phyloP scores from a whole-genome alignment of 176 grass and related monocot species.

The Thalia dealbata region DNA sequence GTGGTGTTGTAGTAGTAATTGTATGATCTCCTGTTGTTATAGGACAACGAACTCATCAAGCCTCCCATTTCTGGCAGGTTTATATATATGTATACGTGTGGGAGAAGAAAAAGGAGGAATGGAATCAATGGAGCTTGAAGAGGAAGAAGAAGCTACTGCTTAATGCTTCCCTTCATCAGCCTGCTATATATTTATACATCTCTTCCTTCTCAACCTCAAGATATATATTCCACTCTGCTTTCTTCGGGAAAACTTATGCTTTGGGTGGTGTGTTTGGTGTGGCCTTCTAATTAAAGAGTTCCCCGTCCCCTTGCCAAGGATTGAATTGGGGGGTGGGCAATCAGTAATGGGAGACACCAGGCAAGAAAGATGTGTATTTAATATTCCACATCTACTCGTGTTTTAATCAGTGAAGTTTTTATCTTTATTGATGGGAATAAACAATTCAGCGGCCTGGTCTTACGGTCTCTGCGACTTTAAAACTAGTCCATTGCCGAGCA shows the following conservation, averaged over 20 bases:
- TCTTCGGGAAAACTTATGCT: not conserved
- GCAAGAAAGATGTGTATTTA: not conserved
- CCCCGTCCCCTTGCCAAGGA: not conserved
- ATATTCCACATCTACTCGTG: not conserved
- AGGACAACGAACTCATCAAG: not conserved
- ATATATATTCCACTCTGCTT: not conserved
- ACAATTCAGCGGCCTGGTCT: not conserved
- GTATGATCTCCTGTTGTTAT: not conserved
- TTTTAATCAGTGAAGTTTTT: no score
- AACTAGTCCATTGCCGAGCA: not conserved
- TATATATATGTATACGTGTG: not conserved
- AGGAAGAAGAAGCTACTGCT: not conserved
- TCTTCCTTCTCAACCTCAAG: not conserved
- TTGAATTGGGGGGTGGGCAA: constrained; percentile 5
- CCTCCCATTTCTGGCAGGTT: constrained; percentile 3
- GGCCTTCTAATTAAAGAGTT: not conserved
- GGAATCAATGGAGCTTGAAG: not conserved
- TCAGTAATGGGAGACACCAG: not conserved
- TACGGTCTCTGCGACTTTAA: not conserved
- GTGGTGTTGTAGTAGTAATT: not conserved
- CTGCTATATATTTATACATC: not conserved
- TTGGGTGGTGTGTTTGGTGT: not conserved
- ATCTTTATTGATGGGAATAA: not conserved
- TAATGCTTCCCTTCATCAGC: not conserved
- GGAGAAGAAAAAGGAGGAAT: no score